phyloP scores from a whole-genome alignment of 805 yeast genomes.

The Wickerhamomyces bovis region DNA sequence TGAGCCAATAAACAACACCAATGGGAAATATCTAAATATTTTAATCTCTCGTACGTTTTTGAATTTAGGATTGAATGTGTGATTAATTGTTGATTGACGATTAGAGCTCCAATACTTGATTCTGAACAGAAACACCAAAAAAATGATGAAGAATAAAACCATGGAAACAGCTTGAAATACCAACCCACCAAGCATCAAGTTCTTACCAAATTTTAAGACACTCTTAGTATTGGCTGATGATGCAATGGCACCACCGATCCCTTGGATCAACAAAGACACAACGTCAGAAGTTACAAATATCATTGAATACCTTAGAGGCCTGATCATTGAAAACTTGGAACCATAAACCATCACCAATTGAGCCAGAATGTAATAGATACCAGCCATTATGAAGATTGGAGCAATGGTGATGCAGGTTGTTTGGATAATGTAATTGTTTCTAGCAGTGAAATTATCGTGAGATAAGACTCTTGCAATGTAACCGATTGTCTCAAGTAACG shows the following conservation, averaged over 20 bases:
- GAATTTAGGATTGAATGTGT: slow-evolving; percentile 32
- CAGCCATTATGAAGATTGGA: slow-evolving; percentile 82
- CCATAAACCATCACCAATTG: slow-evolving; percentile 62
- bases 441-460: slow-evolving; percentile 29
- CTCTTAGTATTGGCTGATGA: slow-evolving; percentile 28
- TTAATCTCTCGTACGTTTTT: slow-evolving; percentile 28
- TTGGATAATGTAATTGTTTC: slow-evolving; percentile 51
- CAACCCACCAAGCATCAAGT: slow-evolving; percentile 73
- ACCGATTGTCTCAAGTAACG: slow-evolving; percentile 59
- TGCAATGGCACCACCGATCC: slow-evolving; percentile 50
- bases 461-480: slow-evolving; percentile 55
- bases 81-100: slow-evolving; percentile 23
- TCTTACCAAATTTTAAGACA: slow-evolving; percentile 40
- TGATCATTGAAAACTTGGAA: slow-evolving; percentile 40
- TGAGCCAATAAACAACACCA: slow-evolving; percentile 40
- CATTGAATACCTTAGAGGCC: slow-evolving; percentile 56
- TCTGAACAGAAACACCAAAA: slow-evolving; percentile 39
- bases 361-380: slow-evolving; percentile 66
- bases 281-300: slow-evolving; percentile 64
- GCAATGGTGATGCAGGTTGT: slow-evolving; percentile 28
- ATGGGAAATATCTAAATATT: slow-evolving; percentile 38
- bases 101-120: slow-evolving; percentile 27
- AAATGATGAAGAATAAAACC: slow-evolving; percentile 49
- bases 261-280: slow-evolving; percentile 60
- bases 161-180: slow-evolving; percentile 71